A percentile compares a stretch with the other conserved stretches of the same genome.
These are phyloP conservation scores for Lolium perenne DNA, from an alignment of 176 grass and related monocot species.

Conservation along the genomic window DNA sequence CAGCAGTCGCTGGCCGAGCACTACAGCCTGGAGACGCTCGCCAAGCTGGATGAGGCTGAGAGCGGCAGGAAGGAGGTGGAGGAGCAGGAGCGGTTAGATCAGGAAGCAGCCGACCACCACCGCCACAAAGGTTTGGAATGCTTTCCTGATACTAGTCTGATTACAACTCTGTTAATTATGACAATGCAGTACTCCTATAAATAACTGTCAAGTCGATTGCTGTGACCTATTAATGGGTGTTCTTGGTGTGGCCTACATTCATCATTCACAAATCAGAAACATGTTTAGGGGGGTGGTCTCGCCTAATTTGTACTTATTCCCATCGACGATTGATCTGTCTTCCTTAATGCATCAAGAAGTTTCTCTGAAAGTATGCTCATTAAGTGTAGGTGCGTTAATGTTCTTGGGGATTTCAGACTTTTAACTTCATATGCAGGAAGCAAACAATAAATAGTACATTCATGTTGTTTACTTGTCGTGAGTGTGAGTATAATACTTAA, in stretches of 20 bases:
- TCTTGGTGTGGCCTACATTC: neutral
- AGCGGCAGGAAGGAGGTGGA: slow-evolving; percentile 34
- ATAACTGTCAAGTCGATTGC: neutral
- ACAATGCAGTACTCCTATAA: neutral
- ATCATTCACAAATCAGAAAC: neutral
- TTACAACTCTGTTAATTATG: slow-evolving; percentile 11
- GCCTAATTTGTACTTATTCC: neutral
- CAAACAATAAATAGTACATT: no score
- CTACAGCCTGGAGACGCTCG: slow-evolving; percentile 48
- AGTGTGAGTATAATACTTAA: no score
- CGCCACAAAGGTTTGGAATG: slow-evolving; percentile 49
- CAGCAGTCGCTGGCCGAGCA: slow-evolving; percentile 54
- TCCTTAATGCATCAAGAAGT: neutral
- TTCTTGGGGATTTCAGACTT: neutral
- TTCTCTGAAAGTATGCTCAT: neutral
- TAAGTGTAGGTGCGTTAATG: neutral
- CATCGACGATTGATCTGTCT: neutral
- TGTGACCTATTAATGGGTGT: neutral
- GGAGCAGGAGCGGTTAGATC: slow-evolving; percentile 61
- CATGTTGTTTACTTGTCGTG: no score
- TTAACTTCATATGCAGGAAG: neutral
- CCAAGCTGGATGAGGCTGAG: slow-evolving; percentile 51
- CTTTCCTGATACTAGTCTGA: neutral
- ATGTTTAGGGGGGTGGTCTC: slow-evolving; percentile 11
- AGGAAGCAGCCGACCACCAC: slow-evolving; percentile 50